Conservation (phyloP, 2,329 filamentous ascomycete species). For the Zymoseptoria tritici region DNA sequence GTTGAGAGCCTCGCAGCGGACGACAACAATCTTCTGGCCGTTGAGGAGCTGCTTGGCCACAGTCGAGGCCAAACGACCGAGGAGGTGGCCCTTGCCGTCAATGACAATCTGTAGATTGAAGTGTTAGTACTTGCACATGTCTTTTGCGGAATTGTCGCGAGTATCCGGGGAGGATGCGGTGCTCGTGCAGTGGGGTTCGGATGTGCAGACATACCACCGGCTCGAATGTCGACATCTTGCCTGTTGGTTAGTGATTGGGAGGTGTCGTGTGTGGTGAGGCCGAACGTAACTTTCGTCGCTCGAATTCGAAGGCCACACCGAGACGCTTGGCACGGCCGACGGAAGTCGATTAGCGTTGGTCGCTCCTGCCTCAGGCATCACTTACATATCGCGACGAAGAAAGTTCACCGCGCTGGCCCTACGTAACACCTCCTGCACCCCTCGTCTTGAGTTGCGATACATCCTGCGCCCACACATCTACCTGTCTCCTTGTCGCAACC, state of each 20-base stretch:
- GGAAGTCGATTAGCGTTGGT: neutral
- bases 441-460: neutral
- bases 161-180: neutral
- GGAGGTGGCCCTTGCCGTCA: conserved; percentile 99
- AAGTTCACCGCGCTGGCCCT: neutral
- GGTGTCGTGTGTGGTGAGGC: too few relatives aligned
- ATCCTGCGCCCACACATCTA: conserved; percentile 2
- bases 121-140: conserved; percentile 1
- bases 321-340: neutral
- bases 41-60: conserved; percentile 98
- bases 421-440: conserved; percentile 2
- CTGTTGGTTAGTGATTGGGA: conserved; percentile 8
- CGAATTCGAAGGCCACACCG: neutral
- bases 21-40: conserved; percentile 98
- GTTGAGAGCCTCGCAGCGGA: conserved; percentile 98
- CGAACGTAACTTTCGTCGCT: too few relatives aligned
- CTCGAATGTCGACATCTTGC: conserved; percentile 60
- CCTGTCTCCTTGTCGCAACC: conserved; percentile 12
- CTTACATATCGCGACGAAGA: neutral
- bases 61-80: conserved; percentile 95
- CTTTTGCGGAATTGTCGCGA: neutral
- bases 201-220: conserved; percentile 45
- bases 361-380: neutral
- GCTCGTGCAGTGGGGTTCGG: neutral
- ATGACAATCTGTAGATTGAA: conserved; percentile 69